Conservation (phyloP, 306 rosid species). For the Mucuna pruriens region DNA sequence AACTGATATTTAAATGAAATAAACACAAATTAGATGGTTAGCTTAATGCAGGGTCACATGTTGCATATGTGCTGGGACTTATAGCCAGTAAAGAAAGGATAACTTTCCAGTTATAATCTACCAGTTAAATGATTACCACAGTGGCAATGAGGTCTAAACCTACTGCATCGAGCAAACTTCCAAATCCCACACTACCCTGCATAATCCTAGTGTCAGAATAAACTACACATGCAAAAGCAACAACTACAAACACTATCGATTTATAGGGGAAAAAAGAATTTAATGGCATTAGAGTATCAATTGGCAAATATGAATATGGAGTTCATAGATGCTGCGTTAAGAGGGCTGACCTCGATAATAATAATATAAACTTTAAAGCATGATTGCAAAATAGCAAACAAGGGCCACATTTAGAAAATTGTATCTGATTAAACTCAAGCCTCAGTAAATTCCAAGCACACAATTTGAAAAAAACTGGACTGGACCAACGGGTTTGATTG, state of each 20-base stretch:
- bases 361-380: not conserved
- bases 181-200: not conserved
- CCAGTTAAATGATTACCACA: not conserved
- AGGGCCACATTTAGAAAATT: not conserved
- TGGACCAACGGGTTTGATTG: not conserved
- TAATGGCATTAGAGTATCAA: not conserved
- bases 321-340: not conserved
- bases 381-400: not conserved
- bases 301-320: not conserved
- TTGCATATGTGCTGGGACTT: not conserved
- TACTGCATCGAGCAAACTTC: not conserved
- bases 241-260: not conserved
- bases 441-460: not conserved
- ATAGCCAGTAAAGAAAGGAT: not conserved
- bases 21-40: slow-evolving; percentile 4
- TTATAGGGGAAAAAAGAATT: not conserved
- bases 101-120: not conserved
- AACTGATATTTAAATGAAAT: slow-evolving; percentile 53
- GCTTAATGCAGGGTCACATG: slow-evolving; percentile 3
- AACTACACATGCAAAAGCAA: not conserved
- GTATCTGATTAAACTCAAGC: not conserved
- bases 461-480: not conserved
- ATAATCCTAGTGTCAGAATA: not conserved
- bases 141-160: not conserved
- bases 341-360: not conserved